Percentiles rank a stretch among this genome's conserved stretches.
These are phyloP conservation scores for Pichia deserticola DNA, from an alignment of 805 yeast species.

Conservation along the genomic window DNA sequence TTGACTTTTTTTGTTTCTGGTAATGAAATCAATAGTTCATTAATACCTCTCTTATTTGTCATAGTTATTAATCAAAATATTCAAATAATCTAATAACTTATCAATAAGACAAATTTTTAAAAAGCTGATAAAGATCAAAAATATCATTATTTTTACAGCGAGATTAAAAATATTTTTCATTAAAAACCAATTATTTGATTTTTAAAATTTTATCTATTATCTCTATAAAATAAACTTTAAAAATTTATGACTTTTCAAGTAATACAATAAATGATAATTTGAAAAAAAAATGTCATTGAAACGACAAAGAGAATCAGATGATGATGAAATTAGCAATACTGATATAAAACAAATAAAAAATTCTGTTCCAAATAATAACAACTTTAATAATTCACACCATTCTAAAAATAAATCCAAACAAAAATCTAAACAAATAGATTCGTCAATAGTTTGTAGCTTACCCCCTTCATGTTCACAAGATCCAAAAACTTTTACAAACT, in stretches of 20 bases:
- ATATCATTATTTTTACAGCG: no score
- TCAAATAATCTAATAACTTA: no score
- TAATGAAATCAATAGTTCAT: neutral
- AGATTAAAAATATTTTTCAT: no score
- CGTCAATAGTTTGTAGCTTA: conserved; percentile 14
- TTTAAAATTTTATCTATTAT: no score
- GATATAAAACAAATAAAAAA: neutral
- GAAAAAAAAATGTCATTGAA: conserved; percentile 2
- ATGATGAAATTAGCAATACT: neutral
- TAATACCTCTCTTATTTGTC: neutral
- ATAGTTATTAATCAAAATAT: neutral
- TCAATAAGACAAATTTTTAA: no score
- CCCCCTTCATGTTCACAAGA: conserved; percentile 17
- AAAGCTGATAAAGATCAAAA: no score
- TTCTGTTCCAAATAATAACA: neutral
- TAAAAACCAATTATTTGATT: no score
- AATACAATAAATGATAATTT: no score
- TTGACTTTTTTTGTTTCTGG: conserved; percentile 1
- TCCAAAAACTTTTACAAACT: conserved; percentile 11
- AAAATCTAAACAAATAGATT: neutral
- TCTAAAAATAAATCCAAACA: neutral
- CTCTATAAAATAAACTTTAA: no score
- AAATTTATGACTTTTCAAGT: no score
- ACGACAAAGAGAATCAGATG: conserved; percentile 11
- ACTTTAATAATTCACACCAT: neutral